Base-by-base conservation (phyloP, 2,329 filamentous ascomycete genomes). In the Paraconiothyrium sp. region DNA sequence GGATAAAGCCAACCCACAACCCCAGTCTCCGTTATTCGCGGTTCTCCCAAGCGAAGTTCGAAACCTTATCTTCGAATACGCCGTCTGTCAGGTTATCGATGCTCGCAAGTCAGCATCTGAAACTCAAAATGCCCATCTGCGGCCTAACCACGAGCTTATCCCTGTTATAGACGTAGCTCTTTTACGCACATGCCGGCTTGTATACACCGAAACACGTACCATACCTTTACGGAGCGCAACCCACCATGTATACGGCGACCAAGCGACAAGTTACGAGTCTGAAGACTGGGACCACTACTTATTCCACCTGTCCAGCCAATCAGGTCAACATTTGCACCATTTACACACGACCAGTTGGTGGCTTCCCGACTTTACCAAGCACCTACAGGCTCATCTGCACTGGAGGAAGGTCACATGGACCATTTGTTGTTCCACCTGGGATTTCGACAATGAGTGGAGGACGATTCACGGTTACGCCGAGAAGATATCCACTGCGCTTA, bases 151-250 rank as follows among this genome's bases (percentile, higher is more conserved):
- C 62, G 72, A 74, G 2, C 63, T 74, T 54, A 70, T 70, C 54
- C 61, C 76, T n/a, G 54, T 41, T 1, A 62, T 67, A 22, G 57
- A 75, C 48, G 78, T 69, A 4, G 32, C 66, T 4, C 69, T 82
- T 16, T 73, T 82, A 0, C 71, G 64, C 22, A 80, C 79, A 7
- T 82, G 79, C 51, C 75, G 78, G 6, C 67, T 74, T 2, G 64
- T 79, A 30, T 82, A 81, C 63, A 67, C 62, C 22, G 80, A 82
- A 60, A 75, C 79, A 0, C 72, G 70, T 4, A 59, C 73, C 3
- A 74, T 81, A 2, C 78, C 79, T 2, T 43, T 79, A 4, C 61
- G 64, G 22, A 72, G 71, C 46, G 57, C 72, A 0, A 76, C 75
- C 0, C 72, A 76, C 50, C 70, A 74, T 43, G 54, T 68, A 1